Evolutionary conservation across 1,284 basidiomycete genomes (phyloP), one percentile per base, ranked within the genome.

Genomic region (Volvariella surrecta): DNA sequence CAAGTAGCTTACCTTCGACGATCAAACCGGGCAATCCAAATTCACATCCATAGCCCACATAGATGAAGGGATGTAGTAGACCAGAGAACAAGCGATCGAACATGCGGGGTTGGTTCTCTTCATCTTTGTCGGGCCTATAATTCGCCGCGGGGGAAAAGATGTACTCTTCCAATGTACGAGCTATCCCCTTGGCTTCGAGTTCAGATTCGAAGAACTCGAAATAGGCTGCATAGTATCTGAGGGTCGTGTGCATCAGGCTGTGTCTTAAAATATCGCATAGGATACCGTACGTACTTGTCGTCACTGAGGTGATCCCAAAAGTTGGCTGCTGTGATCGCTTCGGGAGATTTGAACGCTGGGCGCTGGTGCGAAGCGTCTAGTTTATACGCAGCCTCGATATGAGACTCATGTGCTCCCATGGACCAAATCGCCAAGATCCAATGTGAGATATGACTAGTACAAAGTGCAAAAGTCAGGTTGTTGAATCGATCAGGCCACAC

Each of bases 41-140:
- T 50, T 83, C 80, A 8, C 67, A 53, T 0, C 75, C 80, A 52
- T 74, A 73, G 9, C 76, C 79, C 3, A 63, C 47, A 46, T 80
- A 74, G 39, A 83, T 82, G 39, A 81, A 56, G 0, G 78, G 77
- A 45, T 82, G 79, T 0, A 81, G 45, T 31, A 82, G 59, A 9
- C 72, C 72, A 7, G 70, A 68, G 32, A 78, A 46, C 44, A 76
- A 62, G 7, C 80, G 66, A 48, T 66, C 71, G 1, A 81, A 54
- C 77, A 83, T 79, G 49, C 70, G 59, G 0, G 74, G 71, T 19
- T 71, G 62, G 28, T 58, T 50, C n/a, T 59, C 57, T 8, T 51
- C 49, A 3, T 15, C 15, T 28, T 50, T 39, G 0, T 47, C 52
- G 1, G 50, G 44, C 9, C 53, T 57, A 49, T 66, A 60, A 44